Evolutionary conservation across 768 basidiomycete genomes (phyloP), one percentile per base, ranked within the genome.

Genomic region (Kwoniella europaea): DNA sequence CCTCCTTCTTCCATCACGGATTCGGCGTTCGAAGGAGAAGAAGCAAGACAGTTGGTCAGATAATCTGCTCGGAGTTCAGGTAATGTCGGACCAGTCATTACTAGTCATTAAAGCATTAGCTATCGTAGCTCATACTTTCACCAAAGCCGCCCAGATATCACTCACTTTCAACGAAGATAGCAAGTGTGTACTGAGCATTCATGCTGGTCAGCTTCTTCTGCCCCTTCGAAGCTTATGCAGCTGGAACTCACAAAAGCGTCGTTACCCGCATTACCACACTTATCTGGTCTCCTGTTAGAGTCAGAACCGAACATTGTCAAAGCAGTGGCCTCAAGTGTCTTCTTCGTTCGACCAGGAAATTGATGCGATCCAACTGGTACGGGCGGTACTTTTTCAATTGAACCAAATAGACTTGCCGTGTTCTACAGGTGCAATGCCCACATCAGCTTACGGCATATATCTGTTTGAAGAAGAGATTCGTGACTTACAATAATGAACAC

Each of bases 241-340:
- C 27, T 27, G 27, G 27, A 27, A 27, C 27, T 72, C 62, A 83
- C 79, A 27, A 69, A 66, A 12, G 82, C 80, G 43, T 76, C 68
- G 52, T 83, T 83, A 3, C 82, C 82, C 1, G 78, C 74, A 62
- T 82, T 83, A 3, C 78, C 81, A 24, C 67, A 76, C 16, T 71
- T 69, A 7, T 73, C 63, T 18, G 71, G 67, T 16, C 16, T 41
- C 53, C 64, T 67, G 1, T 27, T 64, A 4, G 56, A 27, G 27
- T 73, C 71, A 20, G 66, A 15, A 4, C 76, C 71, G 67, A 78
- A 79, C 66, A 79, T 72, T 27, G 72, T 63, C 4, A 54, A 18
- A 7, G 72, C 75, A 10, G 76, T 69, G 41, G 74, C 61, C 59
- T 74, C 69, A 0, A 82, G 74, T 1, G 67, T 62, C 42, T 69